Percentiles rank a stretch among this genome's conserved stretches.
phyloP scores from a whole-genome alignment of 1,284 basidiomycete genomes.

The Boletus subluridellus region DNA sequence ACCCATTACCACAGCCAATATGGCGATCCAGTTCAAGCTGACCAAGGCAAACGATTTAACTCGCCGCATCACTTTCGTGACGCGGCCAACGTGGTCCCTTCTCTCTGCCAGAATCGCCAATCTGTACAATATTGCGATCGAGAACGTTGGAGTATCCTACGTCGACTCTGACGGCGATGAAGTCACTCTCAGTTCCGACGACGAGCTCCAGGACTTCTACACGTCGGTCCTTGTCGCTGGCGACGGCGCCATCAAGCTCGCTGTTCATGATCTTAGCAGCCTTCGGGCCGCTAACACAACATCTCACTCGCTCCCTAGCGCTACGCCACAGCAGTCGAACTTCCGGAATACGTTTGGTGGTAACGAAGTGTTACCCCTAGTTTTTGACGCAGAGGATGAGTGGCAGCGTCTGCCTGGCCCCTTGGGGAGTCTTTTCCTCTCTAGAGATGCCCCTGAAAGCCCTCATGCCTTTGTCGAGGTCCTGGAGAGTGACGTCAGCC shows the following conservation, averaged over 20 bases:
- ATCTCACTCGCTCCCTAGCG: constrained; percentile 36
- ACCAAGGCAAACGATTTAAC: constrained; percentile 47
- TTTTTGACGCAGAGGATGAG: constrained; percentile 60
- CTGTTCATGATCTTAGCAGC: constrained; percentile 56
- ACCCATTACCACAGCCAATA: constrained; percentile 28
- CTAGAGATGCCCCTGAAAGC: constrained; percentile 33
- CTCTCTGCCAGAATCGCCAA: constrained; percentile 54
- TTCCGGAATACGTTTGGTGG: constrained; percentile 58
- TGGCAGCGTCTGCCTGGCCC: constrained; percentile 55
- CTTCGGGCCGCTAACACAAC: constrained; percentile 30
- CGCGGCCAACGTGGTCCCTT: constrained; percentile 50
- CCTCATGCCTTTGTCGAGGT: constrained; percentile 66
- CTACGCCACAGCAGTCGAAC: constrained; percentile 36
- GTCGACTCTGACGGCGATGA: constrained; percentile 66
- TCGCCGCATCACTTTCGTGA: constrained; percentile 55
- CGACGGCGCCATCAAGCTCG: constrained; percentile 48
- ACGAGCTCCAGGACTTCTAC: constrained; percentile 50
- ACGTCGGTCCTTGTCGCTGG: constrained; percentile 13
- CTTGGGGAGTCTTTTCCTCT: constrained; percentile 37
- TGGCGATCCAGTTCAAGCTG: constrained; percentile 56
- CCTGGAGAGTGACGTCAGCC: constrained; percentile 47
- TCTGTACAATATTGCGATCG: constrained; percentile 55
- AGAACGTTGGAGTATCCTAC: constrained; percentile 63
- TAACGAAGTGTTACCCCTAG: constrained; percentile 35
- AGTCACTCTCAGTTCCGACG: constrained; percentile 67